Conservation (phyloP, 495 filamentous ascomycete species). For the Penicillium chermesinum region DNA sequence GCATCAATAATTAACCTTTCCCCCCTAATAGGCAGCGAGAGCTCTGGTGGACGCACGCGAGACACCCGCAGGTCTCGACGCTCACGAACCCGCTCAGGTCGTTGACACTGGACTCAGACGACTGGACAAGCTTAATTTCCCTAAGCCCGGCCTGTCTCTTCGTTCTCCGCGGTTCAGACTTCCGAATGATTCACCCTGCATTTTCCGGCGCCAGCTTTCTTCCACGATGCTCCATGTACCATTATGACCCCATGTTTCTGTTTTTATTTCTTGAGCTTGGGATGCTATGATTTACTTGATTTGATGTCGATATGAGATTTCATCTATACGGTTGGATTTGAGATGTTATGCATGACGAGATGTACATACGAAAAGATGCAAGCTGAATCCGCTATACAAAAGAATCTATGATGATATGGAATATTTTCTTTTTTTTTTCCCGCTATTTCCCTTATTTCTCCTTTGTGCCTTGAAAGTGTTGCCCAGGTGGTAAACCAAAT, state of each 20-base stretch:
- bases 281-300: conserved; percentile 12
- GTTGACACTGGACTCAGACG: conserved; percentile 16
- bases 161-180: background rate
- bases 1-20: conserved; percentile 8
- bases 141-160: background rate
- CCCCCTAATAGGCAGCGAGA: conserved; percentile 38
- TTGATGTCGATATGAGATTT: conserved; percentile 18
- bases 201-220: conserved; percentile 22
- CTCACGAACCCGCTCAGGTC: conserved; percentile 34
- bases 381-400: conserved; percentile 1
- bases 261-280: conserved; percentile 4
- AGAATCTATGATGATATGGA: too few relatives aligned
- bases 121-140: background rate
- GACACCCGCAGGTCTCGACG: conserved; percentile 40
- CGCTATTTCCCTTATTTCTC: too few relatives aligned
- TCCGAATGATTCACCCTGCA: conserved; percentile 13
- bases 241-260: conserved; percentile 27
- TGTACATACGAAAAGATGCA: conserved; percentile 32
- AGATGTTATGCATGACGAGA: conserved; percentile 9
- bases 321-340: conserved; percentile 11
- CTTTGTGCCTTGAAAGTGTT: background rate
- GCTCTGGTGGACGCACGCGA: conserved; percentile 46
- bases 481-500: background rate
- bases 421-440: too few relatives aligned
- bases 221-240: conserved; percentile 28